Evolutionary conservation across 1,284 basidiomycete genomes (phyloP), one percentile per base, ranked within the genome.

Genomic region (Ganoderma boninense): DNA sequence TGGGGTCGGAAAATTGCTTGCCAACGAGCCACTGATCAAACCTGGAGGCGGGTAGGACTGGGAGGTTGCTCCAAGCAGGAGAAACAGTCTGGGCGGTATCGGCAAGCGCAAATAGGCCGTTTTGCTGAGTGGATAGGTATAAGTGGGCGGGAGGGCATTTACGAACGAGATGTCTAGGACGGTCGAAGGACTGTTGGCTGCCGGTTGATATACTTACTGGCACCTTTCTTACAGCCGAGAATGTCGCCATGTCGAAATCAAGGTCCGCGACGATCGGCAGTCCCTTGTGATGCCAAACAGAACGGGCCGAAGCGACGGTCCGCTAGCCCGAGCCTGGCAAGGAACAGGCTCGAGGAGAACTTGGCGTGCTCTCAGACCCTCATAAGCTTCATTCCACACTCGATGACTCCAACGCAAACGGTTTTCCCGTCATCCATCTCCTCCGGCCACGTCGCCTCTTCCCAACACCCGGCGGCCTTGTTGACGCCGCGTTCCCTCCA

Each of bases 381-480:
- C 60, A 67, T 62, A 67, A 67, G 49, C 46, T 62, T 60, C 59
- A 23, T 44, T 40, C 14, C 26, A 20, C 52, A 13, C 42, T 59
- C 42, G 49, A 23, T 52, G 57, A 32, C 29, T 32, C 29, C 29
- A 10, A 35, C 10, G 40, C 32, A 10, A 16, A 60, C 44, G 23
- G 20, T 29, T 40, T 8, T 59, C 29, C 35, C 42, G 26, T 32
- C 43, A 13, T 35, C 52, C 46, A 26, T 35, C 38, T 35, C 35
- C 66, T 20, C 54, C 32, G 38, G 35, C 38, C 66, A 13, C 43
- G 43, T 13, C 40, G 23, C 32, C 66, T 61, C 59, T 42, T 60
- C 43, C n/a, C 63, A 23, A 20, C 57, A 4, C 26, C 60, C 59
- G 59, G 67, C 69, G 32, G 42, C 63, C 57, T 62, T 66, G 23